Conservation (phyloP, 2,329 filamentous ascomycete genomes). For the Ophidiomyces ophidiicola region DNA sequence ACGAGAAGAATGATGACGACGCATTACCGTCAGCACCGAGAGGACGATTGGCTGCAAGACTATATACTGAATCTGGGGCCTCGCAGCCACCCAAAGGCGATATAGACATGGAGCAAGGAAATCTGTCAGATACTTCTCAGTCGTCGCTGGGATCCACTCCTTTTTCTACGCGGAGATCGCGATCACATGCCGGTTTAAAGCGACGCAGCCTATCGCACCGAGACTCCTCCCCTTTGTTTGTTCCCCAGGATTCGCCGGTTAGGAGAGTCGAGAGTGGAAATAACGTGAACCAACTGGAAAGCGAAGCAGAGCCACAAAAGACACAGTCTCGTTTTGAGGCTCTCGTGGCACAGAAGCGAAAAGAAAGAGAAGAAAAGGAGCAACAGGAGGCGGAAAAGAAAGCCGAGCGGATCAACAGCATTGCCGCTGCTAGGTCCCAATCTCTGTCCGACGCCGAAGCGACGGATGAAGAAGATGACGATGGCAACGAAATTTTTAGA, state of each 20-base stretch:
- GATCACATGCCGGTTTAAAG: neutral
- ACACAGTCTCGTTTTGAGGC: slow-evolving; percentile 51
- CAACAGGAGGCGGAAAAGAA: slow-evolving; percentile 38
- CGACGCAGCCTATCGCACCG: slow-evolving; percentile 18
- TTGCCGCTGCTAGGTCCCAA: slow-evolving; percentile 18
- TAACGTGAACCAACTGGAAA: slow-evolving; percentile 1
- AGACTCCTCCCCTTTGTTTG: slow-evolving; percentile 34
- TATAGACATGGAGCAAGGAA: neutral
- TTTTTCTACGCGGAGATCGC: slow-evolving; percentile 19
- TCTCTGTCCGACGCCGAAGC: slow-evolving; percentile 29
- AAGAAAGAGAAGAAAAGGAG: slow-evolving; percentile 57
- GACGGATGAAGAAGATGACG: slow-evolving; percentile 41
- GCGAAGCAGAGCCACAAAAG: slow-evolving; percentile 26
- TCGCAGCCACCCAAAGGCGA: neutral
- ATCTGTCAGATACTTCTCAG: slow-evolving; percentile 3
- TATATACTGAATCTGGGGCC: slow-evolving; percentile 41
- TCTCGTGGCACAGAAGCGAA: slow-evolving; percentile 59
- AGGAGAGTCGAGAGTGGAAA: neutral
- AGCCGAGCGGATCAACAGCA: slow-evolving; percentile 24
- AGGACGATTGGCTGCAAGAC: slow-evolving; percentile 52
- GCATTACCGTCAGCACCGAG: slow-evolving; percentile 40
- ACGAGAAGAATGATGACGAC: slow-evolving; percentile 33
- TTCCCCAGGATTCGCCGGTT: slow-evolving; percentile 21
- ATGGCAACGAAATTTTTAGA: slow-evolving; percentile 51
- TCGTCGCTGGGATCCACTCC: slow-evolving; percentile 22